These are phyloP conservation scores for Sclerotinia subarctica DNA, from an alignment of 2,329 filamentous ascomycete species.

Conservation along the genomic window DNA sequence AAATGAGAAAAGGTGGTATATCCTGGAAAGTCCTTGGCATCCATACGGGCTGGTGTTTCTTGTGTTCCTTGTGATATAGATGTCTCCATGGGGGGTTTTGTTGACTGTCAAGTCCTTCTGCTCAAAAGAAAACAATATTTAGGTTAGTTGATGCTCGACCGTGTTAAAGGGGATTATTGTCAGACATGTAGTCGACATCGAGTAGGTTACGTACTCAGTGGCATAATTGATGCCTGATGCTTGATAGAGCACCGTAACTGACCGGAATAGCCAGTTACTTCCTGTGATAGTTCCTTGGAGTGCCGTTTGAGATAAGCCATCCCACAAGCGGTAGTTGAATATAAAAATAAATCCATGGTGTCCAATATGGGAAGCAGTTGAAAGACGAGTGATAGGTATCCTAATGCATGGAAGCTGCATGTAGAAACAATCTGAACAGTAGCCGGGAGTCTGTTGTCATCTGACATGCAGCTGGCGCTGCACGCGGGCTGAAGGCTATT, in stretches of 20 bases:
- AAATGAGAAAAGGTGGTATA: slow-evolving; percentile 13
- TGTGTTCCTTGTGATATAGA: slow-evolving; percentile 4
- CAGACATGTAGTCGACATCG: slow-evolving; percentile 32
- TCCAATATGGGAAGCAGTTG: slow-evolving; percentile 10
- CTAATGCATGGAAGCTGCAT: slow-evolving; percentile 17
- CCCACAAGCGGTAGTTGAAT: slow-evolving; percentile 13
- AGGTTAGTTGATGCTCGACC: slow-evolving; percentile 35
- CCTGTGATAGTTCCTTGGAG: neutral
- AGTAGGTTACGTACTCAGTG: slow-evolving; percentile 38
- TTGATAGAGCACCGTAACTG: slow-evolving; percentile 23
- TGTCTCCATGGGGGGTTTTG: neutral
- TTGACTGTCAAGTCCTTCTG: slow-evolving; percentile 27
- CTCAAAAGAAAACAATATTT: slow-evolving; percentile 28
- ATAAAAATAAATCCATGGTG: slow-evolving; percentile 17
- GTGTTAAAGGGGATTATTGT: slow-evolving; percentile 28
- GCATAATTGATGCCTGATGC: slow-evolving; percentile 34
- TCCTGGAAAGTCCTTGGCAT: slow-evolving; percentile 16
- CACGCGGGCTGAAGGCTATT: neutral
- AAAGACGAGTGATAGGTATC: neutral
- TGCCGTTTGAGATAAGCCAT: neutral
- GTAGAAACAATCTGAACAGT: neutral
- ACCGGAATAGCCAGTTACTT: slow-evolving; percentile 26
- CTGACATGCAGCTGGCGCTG: neutral
- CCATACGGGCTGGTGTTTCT: neutral
- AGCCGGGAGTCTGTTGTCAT: neutral